These are phyloP conservation scores for Yarrowia alimentaria DNA, from an alignment of 805 yeast genomes.

Conservation along the genomic window DNA sequence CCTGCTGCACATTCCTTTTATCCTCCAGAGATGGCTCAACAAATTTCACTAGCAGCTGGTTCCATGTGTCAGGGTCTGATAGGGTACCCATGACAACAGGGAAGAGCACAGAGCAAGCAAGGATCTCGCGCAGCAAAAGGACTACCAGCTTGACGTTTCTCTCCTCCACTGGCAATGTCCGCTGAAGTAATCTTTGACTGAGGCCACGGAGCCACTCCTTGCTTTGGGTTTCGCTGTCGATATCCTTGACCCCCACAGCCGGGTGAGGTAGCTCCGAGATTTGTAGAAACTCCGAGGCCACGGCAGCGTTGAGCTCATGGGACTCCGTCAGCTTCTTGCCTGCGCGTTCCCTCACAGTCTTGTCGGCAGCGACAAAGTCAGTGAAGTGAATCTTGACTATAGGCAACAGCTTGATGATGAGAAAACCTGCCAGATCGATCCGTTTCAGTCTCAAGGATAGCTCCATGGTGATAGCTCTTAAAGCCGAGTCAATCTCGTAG, in stretches of 20 bases:
- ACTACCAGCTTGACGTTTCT: conserved; percentile 50
- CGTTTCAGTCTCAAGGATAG: conserved; percentile 46
- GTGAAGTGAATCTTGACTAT: conserved; percentile 62
- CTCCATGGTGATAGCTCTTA: conserved; percentile 45
- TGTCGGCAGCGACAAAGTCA: conserved; percentile 48
- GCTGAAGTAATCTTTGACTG: conserved; percentile 48
- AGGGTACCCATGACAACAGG: conserved; percentile 52
- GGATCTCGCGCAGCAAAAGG: conserved; percentile 59
- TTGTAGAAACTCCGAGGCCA: conserved; percentile 47
- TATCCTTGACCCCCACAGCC: conserved; percentile 47
- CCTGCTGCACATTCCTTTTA: conserved; percentile 66
- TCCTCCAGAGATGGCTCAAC: conserved; percentile 69
- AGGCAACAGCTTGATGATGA: conserved; percentile 63
- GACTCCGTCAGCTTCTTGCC: conserved; percentile 39
- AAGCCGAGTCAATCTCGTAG: conserved; percentile 46
- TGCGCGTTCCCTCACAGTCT: conserved; percentile 36
- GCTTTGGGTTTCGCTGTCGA: conserved; percentile 45
- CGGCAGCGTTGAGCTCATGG: conserved; percentile 43
- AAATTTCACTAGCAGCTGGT: conserved; percentile 56
- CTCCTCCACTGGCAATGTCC: conserved; percentile 47
- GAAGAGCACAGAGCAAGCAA: conserved; percentile 55
- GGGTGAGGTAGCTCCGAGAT: conserved; percentile 56
- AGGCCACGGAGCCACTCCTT: conserved; percentile 49
- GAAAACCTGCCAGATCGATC: conserved; percentile 55
- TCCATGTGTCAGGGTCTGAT: conserved; percentile 75